Percentiles rank a stretch among this genome's conserved stretches.
These are phyloP conservation scores for Cryphonectria parasitica DNA, from an alignment of 2,329 filamentous ascomycete species.

Conservation along the genomic window DNA sequence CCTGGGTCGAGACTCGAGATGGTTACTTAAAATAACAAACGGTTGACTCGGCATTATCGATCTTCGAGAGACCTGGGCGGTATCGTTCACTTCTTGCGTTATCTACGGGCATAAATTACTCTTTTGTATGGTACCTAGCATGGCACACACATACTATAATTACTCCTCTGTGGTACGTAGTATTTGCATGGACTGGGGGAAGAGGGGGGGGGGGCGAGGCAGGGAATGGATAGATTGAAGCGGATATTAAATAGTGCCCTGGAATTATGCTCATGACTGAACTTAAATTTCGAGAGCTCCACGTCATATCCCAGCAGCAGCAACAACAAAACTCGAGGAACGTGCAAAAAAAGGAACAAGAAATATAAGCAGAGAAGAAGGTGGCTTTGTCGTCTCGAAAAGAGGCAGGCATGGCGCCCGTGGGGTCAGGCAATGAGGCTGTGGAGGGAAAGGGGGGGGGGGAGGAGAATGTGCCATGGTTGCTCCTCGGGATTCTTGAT, in stretches of 20 bases:
- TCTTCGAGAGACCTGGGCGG: not conserved
- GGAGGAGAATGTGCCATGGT: not conserved
- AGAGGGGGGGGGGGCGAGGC: not conserved
- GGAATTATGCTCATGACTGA: conserved; percentile 4
- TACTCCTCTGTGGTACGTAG: not conserved
- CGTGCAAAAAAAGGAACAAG: not conserved
- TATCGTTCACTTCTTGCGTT: not conserved
- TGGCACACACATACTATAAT: no score
- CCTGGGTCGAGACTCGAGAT: not conserved
- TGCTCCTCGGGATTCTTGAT: not conserved
- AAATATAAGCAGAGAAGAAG: not conserved
- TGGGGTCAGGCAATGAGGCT: not conserved
- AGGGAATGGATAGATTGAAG: not conserved
- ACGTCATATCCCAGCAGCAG: conserved; percentile 1
- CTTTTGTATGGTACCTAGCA: not conserved
- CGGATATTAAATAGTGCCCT: conserved; percentile 6
- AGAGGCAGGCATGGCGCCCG: not conserved
- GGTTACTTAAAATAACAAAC: conserved; percentile 5
- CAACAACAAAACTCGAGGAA: no score
- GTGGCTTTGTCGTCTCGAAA: not conserved
- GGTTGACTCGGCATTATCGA: not conserved
- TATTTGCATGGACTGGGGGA: not conserved
- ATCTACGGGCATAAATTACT: not conserved
- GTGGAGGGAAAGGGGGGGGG: not conserved
- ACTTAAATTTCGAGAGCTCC: conserved; percentile 1